Evolutionary conservation across 257 asterid genomes (phyloP).

Genomic region (Nicotiana noctiflora): DNA sequence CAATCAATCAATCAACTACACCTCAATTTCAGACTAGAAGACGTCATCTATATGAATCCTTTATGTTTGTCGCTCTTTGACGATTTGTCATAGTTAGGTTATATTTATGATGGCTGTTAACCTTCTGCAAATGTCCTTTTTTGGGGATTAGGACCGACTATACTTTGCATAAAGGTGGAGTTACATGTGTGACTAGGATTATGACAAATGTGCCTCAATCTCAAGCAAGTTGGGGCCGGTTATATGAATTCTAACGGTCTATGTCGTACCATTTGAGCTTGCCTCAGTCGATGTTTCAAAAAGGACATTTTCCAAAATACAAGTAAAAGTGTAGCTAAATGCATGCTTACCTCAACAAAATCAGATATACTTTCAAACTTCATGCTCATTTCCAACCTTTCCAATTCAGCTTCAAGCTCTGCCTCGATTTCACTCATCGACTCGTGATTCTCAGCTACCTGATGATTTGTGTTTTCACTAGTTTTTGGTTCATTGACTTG

Average conservation of each 20-base stretch:
- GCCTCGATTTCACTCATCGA: slow-evolving; percentile 60
- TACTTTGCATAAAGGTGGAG: background rate
- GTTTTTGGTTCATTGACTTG: slow-evolving; percentile 7
- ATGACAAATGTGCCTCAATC: background rate
- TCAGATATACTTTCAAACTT: slow-evolving; percentile 28
- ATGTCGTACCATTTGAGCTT: background rate
- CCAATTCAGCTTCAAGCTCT: slow-evolving; percentile 77
- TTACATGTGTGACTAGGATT: background rate
- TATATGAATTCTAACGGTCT: background rate
- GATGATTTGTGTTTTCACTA: slow-evolving; percentile 10
- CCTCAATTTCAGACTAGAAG: background rate
- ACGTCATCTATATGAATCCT: background rate
- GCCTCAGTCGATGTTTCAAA: background rate
- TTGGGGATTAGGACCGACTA: background rate
- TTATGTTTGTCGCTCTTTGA: no score
- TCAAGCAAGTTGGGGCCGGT: background rate
- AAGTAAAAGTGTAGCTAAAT: background rate
- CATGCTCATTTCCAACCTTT: slow-evolving; percentile 54
- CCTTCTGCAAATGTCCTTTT: background rate
- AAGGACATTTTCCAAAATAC: background rate
- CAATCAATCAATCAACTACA: background rate
- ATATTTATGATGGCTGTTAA: background rate
- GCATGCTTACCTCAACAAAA: slow-evolving; percentile 38
- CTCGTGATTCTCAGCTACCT: slow-evolving; percentile 24
- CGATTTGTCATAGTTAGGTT: background rate